Evolutionary conservation across 441 rosid species (phyloP), one percentile per base, ranked within the genome.

Genomic region (Arabidopsis hybrid): DNA sequence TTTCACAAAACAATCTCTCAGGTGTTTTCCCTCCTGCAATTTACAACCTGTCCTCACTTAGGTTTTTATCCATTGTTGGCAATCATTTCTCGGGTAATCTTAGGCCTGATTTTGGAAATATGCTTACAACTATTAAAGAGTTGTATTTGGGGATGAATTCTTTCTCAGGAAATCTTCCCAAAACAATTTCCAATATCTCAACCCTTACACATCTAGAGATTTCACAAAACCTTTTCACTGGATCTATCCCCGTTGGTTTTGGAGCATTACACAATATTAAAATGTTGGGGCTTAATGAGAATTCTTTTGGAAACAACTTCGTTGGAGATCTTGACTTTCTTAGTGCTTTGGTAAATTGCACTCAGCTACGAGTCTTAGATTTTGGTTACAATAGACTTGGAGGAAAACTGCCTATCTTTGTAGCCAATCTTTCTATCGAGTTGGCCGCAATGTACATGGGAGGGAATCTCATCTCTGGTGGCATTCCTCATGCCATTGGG

Each of bases 401-500:
- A 42, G 87, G 81, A 1, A 26, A 46, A 9, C 17, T 82, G 9
- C 83, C 83, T 3, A 14, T 59, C 21, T 73, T 58, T 34, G 8
- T 82, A 1, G 40, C 68, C 42, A 82, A 70, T 46, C 71, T 85
- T 39, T 82, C 88, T 4, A 38, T 36, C 0, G 29, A 34, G 9
- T 3, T 85, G 35, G 1, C 34, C 0, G 0, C 0, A 3, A 1
- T 85, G 13, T n/a, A 0, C 57, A 4, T 81, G 2, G 45, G 62
- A 8, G 35, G 14, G 43, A 83, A 83, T 42, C 32, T 29, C 6
- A 68, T 84, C 2, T 63, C 67, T 12, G 85, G 87, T 0, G 14
- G 29, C 21, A 72, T 86, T 12, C 85, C 81, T 10, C n/a, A 36
- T 40, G 76, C 29, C 12, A 56, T 84, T 12, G 79, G 68, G 10